Conservation (phyloP, 805 yeast species). For the Pichia thaimueangensis region DNA sequence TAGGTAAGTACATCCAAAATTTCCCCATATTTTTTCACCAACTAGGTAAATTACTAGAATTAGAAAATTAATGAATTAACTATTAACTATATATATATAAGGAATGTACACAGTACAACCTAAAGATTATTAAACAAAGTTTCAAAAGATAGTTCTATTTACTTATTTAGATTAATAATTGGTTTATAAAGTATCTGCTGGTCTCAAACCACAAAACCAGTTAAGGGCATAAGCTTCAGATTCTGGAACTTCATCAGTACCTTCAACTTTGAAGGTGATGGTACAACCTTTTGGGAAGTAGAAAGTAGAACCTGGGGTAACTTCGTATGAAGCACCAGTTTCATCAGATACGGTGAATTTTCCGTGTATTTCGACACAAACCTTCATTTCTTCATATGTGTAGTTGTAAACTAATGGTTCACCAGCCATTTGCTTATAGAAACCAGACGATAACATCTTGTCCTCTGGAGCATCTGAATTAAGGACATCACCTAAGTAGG, state of each 20-base stretch:
- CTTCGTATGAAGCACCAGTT: slow-evolving; percentile 52
- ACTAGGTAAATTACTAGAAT: too few species aligned
- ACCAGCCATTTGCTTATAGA: slow-evolving; percentile 58
- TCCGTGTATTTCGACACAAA: slow-evolving; percentile 62
- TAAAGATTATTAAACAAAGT: too few species aligned
- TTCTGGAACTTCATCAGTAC: slow-evolving; percentile 29
- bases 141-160: too few species aligned
- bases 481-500: slow-evolving; percentile 62
- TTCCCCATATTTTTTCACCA: too few species aligned
- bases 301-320: slow-evolving; percentile 60
- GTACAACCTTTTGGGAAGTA: slow-evolving; percentile 65
- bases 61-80: too few species aligned
- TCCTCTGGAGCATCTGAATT: slow-evolving; percentile 56
- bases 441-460: slow-evolving; percentile 58
- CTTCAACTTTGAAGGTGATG: slow-evolving; percentile 50
- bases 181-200: slow-evolving; percentile 27
- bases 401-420: slow-evolving; percentile 63
- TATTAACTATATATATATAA: too few species aligned
- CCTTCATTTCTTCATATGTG: slow-evolving; percentile 63
- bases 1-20: too few species aligned
- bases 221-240: slow-evolving; percentile 54
- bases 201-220: slow-evolving; percentile 56
- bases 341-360: slow-evolving; percentile 57
- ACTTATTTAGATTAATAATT: too few species aligned
- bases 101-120: too few species aligned